phyloP scores from a whole-genome alignment of 2,329 filamentous ascomycete genomes.

The Claviceps digitariae region DNA sequence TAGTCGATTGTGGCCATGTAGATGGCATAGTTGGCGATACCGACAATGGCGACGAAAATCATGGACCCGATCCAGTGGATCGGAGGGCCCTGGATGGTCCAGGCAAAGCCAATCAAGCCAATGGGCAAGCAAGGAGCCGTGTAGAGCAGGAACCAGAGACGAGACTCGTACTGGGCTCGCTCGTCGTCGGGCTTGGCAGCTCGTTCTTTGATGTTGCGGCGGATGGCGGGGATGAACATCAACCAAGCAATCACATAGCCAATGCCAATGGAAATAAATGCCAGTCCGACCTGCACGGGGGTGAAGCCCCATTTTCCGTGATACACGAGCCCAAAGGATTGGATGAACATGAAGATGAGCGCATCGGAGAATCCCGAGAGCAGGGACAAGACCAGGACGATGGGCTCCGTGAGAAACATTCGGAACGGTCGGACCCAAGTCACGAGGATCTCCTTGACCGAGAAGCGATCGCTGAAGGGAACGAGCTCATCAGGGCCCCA shows the following conservation, averaged over 20 bases:
- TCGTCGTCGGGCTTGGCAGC: slow-evolving; percentile 37
- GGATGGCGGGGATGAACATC: slow-evolving; percentile 43
- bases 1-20: slow-evolving; percentile 71
- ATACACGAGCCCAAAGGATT: slow-evolving; percentile 57
- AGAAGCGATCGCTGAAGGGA: slow-evolving; percentile 44
- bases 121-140: slow-evolving; percentile 47
- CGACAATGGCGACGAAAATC: slow-evolving; percentile 51
- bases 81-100: slow-evolving; percentile 49
- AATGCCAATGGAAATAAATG: slow-evolving; percentile 52
- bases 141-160: slow-evolving; percentile 52
- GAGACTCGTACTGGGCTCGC: slow-evolving; percentile 54
- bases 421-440: slow-evolving; percentile 54
- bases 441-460: slow-evolving; percentile 38
- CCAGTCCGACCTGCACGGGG: slow-evolving; percentile 40
- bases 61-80: slow-evolving; percentile 56
- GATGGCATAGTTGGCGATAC: slow-evolving; percentile 60
- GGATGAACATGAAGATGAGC: slow-evolving; percentile 66
- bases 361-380: slow-evolving; percentile 62
- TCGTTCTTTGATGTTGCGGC: slow-evolving; percentile 37
- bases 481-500: slow-evolving; percentile 63
- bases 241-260: slow-evolving; percentile 52
- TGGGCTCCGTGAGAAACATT: slow-evolving; percentile 64
- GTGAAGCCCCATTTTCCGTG: slow-evolving; percentile 48
- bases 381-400: slow-evolving; percentile 55
- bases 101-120: slow-evolving; percentile 57